Conservation (phyloP, 208 protist species). For the Leishmania lainsoni region DNA sequence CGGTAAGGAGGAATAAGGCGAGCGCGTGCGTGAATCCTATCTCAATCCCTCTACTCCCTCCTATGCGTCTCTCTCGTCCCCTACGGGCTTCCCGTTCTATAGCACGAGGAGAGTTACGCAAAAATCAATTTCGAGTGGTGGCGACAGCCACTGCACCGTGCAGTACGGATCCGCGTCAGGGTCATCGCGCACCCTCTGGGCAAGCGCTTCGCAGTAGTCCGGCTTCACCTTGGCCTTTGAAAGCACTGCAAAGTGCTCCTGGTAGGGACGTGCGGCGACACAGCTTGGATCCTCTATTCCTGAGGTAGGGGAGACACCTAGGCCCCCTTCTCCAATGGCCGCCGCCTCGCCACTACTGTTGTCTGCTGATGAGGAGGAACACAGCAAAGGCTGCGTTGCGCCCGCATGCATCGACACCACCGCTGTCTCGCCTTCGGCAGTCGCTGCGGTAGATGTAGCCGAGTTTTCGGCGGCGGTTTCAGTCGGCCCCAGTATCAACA, state of each 20-base stretch:
- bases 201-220: conserved; percentile 48
- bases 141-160: conserved; percentile 33
- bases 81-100: not conserved
- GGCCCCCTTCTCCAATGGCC: not conserved
- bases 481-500: conserved; percentile 30
- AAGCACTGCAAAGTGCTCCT: conserved; percentile 41
- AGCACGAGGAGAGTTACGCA: conserved; percentile 26
- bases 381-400: not conserved
- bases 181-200: conserved; percentile 38
- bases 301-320: not conserved
- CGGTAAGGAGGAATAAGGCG: too few relatives aligned
- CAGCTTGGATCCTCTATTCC: not conserved
- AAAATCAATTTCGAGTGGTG: conserved; percentile 20
- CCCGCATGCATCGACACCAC: not conserved
- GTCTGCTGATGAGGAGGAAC: not conserved
- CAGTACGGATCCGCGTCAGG: conserved; percentile 53
- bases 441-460: not conserved
- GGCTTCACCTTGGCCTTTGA: conserved; percentile 48
- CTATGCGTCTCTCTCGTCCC: not conserved
- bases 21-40: too few relatives aligned
- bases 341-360: not conserved
- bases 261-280: not conserved
- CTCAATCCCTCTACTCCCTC: not conserved
- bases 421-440: not conserved
- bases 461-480: conserved; percentile 16